Percentiles rank a stretch among this genome's conserved stretches.
phyloP scores from a whole-genome alignment of 257 asterid genomes.

The Nicotiana attenuata region DNA sequence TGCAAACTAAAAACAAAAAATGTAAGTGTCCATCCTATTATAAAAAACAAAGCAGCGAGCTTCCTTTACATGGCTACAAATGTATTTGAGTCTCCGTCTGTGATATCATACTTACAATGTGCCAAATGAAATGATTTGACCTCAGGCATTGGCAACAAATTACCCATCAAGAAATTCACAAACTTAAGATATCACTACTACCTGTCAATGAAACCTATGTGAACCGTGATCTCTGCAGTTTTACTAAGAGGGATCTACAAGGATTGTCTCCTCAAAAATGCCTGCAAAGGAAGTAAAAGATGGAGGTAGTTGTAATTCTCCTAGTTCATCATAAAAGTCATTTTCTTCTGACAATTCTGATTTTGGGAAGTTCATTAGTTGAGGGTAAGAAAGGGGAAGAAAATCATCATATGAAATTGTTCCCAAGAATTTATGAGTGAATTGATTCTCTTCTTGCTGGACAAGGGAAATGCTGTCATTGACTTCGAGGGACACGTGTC shows the following conservation, averaged over 20 bases:
- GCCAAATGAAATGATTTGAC: neutral
- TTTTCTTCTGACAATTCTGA: constrained; percentile 43
- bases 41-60: neutral
- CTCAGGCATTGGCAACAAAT: neutral
- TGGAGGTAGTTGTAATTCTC: constrained; percentile 60
- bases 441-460: constrained; percentile 27
- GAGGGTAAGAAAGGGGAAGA: constrained; percentile 19
- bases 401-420: constrained; percentile 15
- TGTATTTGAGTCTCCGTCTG: neutral
- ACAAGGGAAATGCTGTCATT: constrained; percentile 6
- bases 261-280: constrained; percentile 39
- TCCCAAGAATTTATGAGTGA: constrained; percentile 19
- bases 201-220: neutral
- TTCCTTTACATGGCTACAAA: constrained; percentile 6
- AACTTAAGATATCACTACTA: neutral
- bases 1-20: neutral
- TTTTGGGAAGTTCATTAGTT: constrained; percentile 12
- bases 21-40: neutral
- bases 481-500: constrained; percentile 13
- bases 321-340: constrained; percentile 71
- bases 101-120: neutral
- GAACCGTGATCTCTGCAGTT: neutral
- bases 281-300: constrained; percentile 41
- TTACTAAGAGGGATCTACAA: constrained; percentile 35
- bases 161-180: neutral